Evolutionary conservation across 78 protist species (phyloP), one percentile per base, ranked within the genome.

Genomic region (Tieghemostelium lacteum): DNA sequence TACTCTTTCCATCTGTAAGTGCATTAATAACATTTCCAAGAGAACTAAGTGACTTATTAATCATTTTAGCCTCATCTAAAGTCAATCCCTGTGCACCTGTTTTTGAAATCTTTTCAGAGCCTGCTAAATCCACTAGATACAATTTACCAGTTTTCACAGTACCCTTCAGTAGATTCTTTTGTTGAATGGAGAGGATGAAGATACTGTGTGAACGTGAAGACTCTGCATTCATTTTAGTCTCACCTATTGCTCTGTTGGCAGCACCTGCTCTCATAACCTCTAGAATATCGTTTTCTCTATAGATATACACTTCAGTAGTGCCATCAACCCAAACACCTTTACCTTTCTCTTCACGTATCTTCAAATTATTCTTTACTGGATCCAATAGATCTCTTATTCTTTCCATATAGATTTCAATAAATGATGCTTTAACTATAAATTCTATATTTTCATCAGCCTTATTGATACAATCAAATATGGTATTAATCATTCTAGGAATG

Each of bases 81-180:
- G 78, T 69, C 16, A 36, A 7, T 36, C 96, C 98, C 29, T 42
- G 73, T 52, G 97, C 98, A 7, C 72, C 72, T 16, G 99, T 97
- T 74, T 97, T 97, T 17, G 83, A 40, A 26, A 96, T 88, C 65
- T 95, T 96, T 70, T 97, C 98, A 24, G 95, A 91, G 20, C 99
- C 98, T 26, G 98, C 99, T 33, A 97, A 91, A 88, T 97, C 98
- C 22, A 96, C 98, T 33, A 97, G 85, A 69, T 93, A 93, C 42
- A 97, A 73, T 78, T 87, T 92, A 33, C 97, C 97, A 28, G 49
- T 49, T 10, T 92, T 71, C 0, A 28, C n/a, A 19, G 92, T 54
- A 34, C 92, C 92, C 10, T 64, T 87, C 39, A 40, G 34, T 40
- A 63, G 19, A 49, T 88, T 71, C 37, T 85, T 94, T 29, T 89